Percentiles rank a stretch among this genome's conserved stretches.
These are phyloP conservation scores for Cercospora sojina DNA, from an alignment of 2,329 filamentous ascomycete genomes.

Conservation along the genomic window DNA sequence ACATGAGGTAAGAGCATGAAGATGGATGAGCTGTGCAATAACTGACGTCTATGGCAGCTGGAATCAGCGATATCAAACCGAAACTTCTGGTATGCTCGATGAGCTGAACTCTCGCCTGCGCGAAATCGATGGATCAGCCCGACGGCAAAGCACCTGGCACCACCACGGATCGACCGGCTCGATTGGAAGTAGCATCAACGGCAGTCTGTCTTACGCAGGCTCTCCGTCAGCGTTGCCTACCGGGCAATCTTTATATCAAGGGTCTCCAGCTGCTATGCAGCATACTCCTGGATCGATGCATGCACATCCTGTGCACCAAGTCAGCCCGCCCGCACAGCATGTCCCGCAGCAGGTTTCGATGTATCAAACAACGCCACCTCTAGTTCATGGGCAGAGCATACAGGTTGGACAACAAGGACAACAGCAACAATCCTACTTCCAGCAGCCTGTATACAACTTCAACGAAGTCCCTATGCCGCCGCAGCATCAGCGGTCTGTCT, in stretches of 20 bases:
- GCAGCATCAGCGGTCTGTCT: conserved; percentile 19
- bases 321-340: conserved; percentile 25
- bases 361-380: conserved; percentile 16
- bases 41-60: conserved; percentile 36
- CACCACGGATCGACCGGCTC: conserved; percentile 32
- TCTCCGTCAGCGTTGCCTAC: conserved; percentile 23
- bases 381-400: conserved; percentile 7
- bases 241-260: conserved; percentile 13
- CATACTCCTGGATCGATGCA: conserved; percentile 17
- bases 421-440: conserved; percentile 25
- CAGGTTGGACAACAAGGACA: conserved; percentile 21
- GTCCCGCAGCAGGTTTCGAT: conserved; percentile 14
- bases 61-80: conserved; percentile 50
- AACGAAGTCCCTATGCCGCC: conserved; percentile 7
- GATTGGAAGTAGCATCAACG: conserved; percentile 28
- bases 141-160: conserved; percentile 33
- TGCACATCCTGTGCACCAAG: conserved; percentile 19
- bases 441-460: conserved; percentile 22
- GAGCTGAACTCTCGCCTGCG: conserved; percentile 44
- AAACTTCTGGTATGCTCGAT: conserved; percentile 43
- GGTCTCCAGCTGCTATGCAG: conserved; percentile 11
- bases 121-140: conserved; percentile 31
- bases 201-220: conserved; percentile 24
- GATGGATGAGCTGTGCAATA: background rate
- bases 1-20: conserved; percentile 40